Evolutionary conservation across 495 filamentous ascomycete species (phyloP), one percentile per base, ranked within the genome.

Genomic region (Podospora pseudopauciseta): DNA sequence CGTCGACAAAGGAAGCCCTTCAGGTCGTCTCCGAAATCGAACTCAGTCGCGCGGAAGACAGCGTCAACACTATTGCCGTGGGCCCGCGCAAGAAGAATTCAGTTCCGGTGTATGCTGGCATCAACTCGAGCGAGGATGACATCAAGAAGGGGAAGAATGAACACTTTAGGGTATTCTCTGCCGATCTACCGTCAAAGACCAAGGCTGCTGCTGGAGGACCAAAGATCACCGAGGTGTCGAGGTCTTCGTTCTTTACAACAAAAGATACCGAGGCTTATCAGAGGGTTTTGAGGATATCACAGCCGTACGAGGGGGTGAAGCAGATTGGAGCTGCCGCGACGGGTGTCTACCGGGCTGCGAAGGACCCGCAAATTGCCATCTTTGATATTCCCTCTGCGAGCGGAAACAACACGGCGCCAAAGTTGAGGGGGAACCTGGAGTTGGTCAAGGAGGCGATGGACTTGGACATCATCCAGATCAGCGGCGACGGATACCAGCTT

Each of bases 11-110:
- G 0, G 79, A 86, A 16, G 82, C 91, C 27, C 78, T 96, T 58
- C 82, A 84, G 55, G 82, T 89, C 71, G 77, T 84, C n/a, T 84
- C 88, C 68, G 91, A 95, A 72, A 81, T 96, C 73, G 90, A 92
- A 39, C 86, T 97, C 65, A 92, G 90, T 71, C 85, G 87, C 73
- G 88, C 97, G 73, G 95, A 97, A 80, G 95, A 99, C 82, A 96
- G 90, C 57, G 92, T 96, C 71, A 94, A 90, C 67, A 91, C 90
- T 54, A 82, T 98, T 59, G 92, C 87, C 27, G 85, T 87, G 67
- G 86, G 90, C 49, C 79, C 86, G 61, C 77, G 80, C 34, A 83
- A 80, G 61, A 85, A 85, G 59, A 80, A 80, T 61, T 82, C 83
- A n/a, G 81, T 89, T 28, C 79, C 87, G 66, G 82, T 90, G n/a